Base-by-base conservation (phyloP, 345 rosid genomes). In the Durio zibethinus region DNA sequence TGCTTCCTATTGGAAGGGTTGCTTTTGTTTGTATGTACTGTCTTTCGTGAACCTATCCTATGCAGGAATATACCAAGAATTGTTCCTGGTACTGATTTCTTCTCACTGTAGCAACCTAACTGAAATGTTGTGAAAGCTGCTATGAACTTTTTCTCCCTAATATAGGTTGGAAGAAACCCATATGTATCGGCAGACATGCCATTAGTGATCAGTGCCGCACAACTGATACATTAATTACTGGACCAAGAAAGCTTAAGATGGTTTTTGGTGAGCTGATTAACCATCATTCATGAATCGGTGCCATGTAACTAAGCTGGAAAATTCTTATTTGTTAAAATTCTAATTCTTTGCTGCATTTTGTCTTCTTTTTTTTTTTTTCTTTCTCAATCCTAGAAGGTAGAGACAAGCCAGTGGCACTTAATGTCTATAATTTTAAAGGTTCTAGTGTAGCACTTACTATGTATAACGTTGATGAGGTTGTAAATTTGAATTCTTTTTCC, bases 101-200 rank as follows among this genome's bases (percentile, higher is more conserved):
- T 75, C 31, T 21, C 56, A n/a, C 36, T 4, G 36, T 33, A 70
- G 63, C 4, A 52, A 35, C 27, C 0, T 70, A 29, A 53, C 47
- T 71, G 48, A 48, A 43, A 47, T 72, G 18, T 59, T 70, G 67
- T 18, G 76, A 66, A 35, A 52, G 45, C 53, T 21, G 5, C 63
- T 63, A 35, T 43, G 42, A 59, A 25, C 78, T 76, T 47, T 72
- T 61, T 77, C 43, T 62, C 79, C 35, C 27, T 64, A 77, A 56
- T 78, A 66, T 87, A 94, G 97, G 97, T 81, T 93, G 98, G 98
- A 89, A 79, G 87, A 93, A 91, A 79, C 93, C 98, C 68, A 93
- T 93, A 81, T 94, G 98, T 81, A 90, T 93, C 82, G 98, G 98
- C 77, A 90, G 98, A 81, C 98, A 94, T 89, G 98, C 97, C 80